Percentiles rank a stretch among this genome's conserved stretches.
Evolutionary conservation across 1,284 basidiomycete genomes (phyloP).

Genomic region (Tilletia horrida): DNA sequence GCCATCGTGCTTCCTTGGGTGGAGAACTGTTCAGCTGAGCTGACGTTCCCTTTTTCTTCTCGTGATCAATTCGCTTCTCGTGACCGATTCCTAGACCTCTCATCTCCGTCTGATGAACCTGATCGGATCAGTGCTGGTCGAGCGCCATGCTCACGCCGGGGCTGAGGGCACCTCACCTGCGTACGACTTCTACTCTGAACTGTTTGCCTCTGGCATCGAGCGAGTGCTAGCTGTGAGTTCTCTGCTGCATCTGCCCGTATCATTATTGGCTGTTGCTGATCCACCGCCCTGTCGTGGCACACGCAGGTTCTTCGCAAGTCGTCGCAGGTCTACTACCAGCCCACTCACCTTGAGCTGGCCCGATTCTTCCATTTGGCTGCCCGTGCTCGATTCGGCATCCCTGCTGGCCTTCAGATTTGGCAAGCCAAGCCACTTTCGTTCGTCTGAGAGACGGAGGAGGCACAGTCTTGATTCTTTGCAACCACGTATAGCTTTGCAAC

Average conservation of each 20-base stretch:
- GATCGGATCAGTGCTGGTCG: constrained; percentile 28
- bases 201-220: constrained; percentile 41
- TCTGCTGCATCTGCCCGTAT: neutral
- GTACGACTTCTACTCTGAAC: constrained; percentile 30
- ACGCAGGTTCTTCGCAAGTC: constrained; percentile 21
- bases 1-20: neutral
- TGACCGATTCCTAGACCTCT: constrained; percentile 21
- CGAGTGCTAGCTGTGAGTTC: constrained; percentile 29
- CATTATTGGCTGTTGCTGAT: constrained; percentile 21
- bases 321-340: constrained; percentile 44
- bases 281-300: constrained; percentile 10
- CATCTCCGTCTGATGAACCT: constrained; percentile 40
- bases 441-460: too few species aligned
- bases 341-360: constrained; percentile 47
- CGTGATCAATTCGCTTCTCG: neutral
- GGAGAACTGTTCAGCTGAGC: neutral
- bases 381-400: constrained; percentile 20
- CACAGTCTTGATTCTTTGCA: too few species aligned
- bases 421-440: constrained; percentile 10
- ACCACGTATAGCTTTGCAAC: too few species aligned
- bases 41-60: neutral
- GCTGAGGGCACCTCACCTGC: constrained; percentile 27
- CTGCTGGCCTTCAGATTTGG: constrained; percentile 21
- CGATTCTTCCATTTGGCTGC: constrained; percentile 26
- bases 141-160: constrained; percentile 24